A percentile compares a stretch with the other conserved stretches of the same genome.
Evolutionary conservation across 2,329 filamentous ascomycete genomes (phyloP).

Genomic region (Epichloe brachyelytri): DNA sequence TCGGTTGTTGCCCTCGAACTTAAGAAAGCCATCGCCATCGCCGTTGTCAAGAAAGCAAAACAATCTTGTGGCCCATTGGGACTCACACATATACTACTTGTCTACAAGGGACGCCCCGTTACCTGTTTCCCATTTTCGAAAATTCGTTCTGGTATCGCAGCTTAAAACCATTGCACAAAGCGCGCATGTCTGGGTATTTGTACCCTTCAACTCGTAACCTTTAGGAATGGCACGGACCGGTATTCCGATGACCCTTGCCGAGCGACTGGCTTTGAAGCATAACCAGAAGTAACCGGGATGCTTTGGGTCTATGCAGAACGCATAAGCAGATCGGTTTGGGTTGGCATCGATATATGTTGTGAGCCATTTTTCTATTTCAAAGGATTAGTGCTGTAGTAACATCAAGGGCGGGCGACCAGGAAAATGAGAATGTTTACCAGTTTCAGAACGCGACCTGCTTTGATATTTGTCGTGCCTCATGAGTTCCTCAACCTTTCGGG

Average conservation of each 20-base stretch:
- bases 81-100: background rate
- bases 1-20: too few relatives aligned
- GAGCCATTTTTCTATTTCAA: constrained; percentile 70
- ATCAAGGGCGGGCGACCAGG: constrained; percentile 9
- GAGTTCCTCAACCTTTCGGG: constrained; percentile 92
- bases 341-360: constrained; percentile 94
- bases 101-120: background rate
- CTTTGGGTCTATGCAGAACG: constrained; percentile 87
- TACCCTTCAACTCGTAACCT: constrained; percentile 81
- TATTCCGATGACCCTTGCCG: constrained; percentile 63
- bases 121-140: constrained; percentile 40
- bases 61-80: too few relatives aligned
- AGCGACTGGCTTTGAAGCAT: constrained; percentile 84
- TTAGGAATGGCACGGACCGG: constrained; percentile 84
- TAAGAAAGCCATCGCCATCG: too few relatives aligned
- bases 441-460: constrained; percentile 62
- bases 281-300: constrained; percentile 91
- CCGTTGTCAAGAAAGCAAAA: too few relatives aligned
- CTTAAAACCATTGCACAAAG: constrained; percentile 96
- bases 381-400: too few relatives aligned
- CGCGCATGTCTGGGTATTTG: constrained; percentile 87
- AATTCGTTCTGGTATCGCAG: constrained; percentile 57
- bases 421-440: constrained; percentile 49
- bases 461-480: constrained; percentile 92
- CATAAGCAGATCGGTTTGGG: constrained; percentile 83